Conservation (phyloP, 352 stramenopile genomes). For the Detonula confervacea region DNA sequence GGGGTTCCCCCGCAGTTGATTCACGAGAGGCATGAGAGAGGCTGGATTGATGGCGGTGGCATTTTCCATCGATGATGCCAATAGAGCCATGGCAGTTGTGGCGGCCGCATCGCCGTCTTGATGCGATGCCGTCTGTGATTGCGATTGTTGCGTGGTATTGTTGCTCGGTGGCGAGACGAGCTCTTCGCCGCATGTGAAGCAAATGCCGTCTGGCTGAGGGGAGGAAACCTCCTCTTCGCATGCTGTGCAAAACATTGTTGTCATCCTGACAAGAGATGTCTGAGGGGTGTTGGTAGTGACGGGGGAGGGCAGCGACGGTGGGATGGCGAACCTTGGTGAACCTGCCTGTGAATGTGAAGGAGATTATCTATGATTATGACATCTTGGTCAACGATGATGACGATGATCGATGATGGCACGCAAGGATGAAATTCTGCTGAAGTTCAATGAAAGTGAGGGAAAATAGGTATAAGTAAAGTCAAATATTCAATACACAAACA, state of each 20-base stretch:
- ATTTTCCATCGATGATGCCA: conserved; percentile 16
- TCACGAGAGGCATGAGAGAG: conserved; percentile 4
- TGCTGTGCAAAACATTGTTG: conserved; percentile 23
- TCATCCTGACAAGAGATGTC: too few relatives aligned
- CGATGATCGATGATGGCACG: too few relatives aligned
- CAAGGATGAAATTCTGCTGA: too few relatives aligned
- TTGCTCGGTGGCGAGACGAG: conserved; percentile 8
- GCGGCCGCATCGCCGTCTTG: conserved; percentile 4
- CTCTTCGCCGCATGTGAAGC: conserved; percentile 31
- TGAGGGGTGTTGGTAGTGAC: too few relatives aligned
- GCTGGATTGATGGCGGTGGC: background rate
- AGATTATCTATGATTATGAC: too few relatives aligned
- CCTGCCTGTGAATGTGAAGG: too few relatives aligned
- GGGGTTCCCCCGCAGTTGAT: conserved; percentile 7
- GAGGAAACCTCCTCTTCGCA: conserved; percentile 26
- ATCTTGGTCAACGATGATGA: too few relatives aligned
- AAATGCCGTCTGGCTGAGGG: conserved; percentile 18
- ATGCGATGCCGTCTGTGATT: background rate
- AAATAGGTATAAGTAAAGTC: too few relatives aligned
- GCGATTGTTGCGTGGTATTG: background rate
- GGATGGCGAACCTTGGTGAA: too few relatives aligned
- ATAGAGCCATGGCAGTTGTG: background rate
- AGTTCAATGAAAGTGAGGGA: too few relatives aligned
- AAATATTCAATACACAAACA: too few relatives aligned
- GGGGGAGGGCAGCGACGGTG: too few relatives aligned